Evolutionary conservation across 2,329 filamentous ascomycete genomes (phyloP).

Genomic region (Bipolaris sorokiniana): DNA sequence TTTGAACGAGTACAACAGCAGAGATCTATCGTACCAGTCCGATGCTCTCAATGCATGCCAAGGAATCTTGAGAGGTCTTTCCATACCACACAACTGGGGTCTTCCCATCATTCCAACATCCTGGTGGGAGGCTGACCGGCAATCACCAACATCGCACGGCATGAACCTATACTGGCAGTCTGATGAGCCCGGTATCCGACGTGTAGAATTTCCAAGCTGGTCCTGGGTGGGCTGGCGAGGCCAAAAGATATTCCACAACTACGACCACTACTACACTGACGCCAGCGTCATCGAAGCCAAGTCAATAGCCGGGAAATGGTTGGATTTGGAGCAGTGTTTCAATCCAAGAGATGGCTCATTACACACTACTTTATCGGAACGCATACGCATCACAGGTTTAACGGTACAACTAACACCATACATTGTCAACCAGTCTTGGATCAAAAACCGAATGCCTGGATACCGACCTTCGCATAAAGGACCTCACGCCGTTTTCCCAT

Average conservation of each 20-base stretch:
- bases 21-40: neutral
- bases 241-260: neutral
- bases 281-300: neutral
- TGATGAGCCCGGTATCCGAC: neutral
- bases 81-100: neutral
- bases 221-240: slow-evolving; percentile 1
- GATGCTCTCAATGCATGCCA: neutral
- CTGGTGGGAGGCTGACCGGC: neutral
- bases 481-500: neutral
- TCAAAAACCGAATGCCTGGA: neutral
- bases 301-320: neutral
- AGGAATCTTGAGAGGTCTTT: slow-evolving; percentile 1
- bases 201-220: neutral
- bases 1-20: neutral
- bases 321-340: neutral
- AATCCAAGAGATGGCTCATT: neutral
- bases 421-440: neutral
- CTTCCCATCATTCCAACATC: neutral
- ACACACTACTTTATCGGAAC: neutral
- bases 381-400: neutral
- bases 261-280: neutral
- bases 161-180: neutral
- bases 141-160: neutral
- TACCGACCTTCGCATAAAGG: neutral
- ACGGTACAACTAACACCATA: neutral